Base-by-base conservation (phyloP, 2,329 filamentous ascomycete genomes). In the Paecilomyces variotii region DNA sequence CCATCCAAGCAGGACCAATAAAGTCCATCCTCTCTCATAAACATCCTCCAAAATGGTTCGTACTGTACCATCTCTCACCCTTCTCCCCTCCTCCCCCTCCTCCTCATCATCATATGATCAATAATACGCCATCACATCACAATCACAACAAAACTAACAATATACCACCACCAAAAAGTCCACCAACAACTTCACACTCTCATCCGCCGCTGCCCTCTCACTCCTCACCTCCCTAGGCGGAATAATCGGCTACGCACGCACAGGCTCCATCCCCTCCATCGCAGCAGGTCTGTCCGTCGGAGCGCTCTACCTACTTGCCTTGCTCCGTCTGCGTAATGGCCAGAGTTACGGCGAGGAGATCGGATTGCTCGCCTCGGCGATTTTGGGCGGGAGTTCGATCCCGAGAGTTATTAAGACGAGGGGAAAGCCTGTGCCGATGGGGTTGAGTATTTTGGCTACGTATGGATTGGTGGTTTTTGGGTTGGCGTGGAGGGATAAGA, bases 251-350 rank as follows among this genome's bases (percentile, higher is more conserved):
- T 99, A 91, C 76, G 80, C 87, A 52, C 87, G 87, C 72, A 94
- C 92, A 0, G 84, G 90, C 60, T 97, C 92, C 26, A 74, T 96
- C 55, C 93, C 93, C 39, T 96, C 91, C 11, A 82, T 97, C 65
- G 86, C 84, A 11, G 94, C 94, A 12, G 94, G 94, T 56, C 80
- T 90, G 65, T 87, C 87, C 34, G 91, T 99, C 64, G 94, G 94
- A 53, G 77, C 81, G 14, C 76, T 90, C 60, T 88, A 99, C 76
- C 86, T 86, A 26, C 79, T 96, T 51, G 90, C 91, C 62, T 92
- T 88, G 63, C 87, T 89, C 70, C 89, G 92, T 60, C 86, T 96
- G 62, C 86, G 88, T 67, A 87, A 85, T 67, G 80, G 82, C 61
- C 83, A 91, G 72, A 73, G 89, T 2, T 96, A 94, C 73, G 94